Evolutionary conservation across 495 filamentous ascomycete genomes (phyloP).

Genomic region (Aspergillus egyptiacus): DNA sequence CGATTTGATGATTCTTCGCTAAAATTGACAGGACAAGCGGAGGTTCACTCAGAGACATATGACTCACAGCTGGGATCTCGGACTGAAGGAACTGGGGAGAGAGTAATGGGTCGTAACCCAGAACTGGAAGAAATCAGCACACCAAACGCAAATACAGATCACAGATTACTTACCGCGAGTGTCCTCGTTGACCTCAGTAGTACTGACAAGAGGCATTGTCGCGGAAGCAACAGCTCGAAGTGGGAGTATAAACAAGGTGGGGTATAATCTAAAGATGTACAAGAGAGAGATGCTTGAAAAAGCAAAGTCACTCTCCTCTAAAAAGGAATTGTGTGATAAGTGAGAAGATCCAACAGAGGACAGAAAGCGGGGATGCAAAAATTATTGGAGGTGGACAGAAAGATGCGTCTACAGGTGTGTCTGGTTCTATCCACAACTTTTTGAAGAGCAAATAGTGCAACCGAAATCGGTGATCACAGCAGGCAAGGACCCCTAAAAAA

Average conservation of each 20-base stretch:
- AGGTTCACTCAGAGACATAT: slow-evolving; percentile 15
- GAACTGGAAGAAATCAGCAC: slow-evolving; percentile 49
- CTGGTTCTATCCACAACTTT: not conserved
- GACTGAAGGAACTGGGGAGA: slow-evolving; percentile 80
- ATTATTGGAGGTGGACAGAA: not conserved
- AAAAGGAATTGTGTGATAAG: not conserved
- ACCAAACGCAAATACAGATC: not conserved
- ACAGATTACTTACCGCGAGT: slow-evolving; percentile 40
- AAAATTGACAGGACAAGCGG: too few relatives aligned
- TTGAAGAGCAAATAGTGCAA: not conserved
- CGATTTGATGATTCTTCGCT: not conserved
- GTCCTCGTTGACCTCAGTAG: slow-evolving; percentile 47
- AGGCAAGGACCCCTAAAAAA: too few relatives aligned
- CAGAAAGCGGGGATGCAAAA: not conserved
- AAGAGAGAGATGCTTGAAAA: not conserved
- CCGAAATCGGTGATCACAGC: slow-evolving; percentile 12
- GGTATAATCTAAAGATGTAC: not conserved
- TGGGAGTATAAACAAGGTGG: slow-evolving; percentile 4
- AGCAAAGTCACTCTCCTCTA: not conserved
- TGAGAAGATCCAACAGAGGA: not conserved
- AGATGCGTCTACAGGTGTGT: too few relatives aligned
- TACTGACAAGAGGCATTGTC: slow-evolving; percentile 47
- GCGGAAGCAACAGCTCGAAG: not conserved
- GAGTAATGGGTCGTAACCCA: slow-evolving; percentile 93
- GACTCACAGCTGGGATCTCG: slow-evolving; percentile 76